These are phyloP conservation scores for Phoenix roebelenii DNA, from an alignment of 176 grass and related monocot genomes.

Conservation along the genomic window DNA sequence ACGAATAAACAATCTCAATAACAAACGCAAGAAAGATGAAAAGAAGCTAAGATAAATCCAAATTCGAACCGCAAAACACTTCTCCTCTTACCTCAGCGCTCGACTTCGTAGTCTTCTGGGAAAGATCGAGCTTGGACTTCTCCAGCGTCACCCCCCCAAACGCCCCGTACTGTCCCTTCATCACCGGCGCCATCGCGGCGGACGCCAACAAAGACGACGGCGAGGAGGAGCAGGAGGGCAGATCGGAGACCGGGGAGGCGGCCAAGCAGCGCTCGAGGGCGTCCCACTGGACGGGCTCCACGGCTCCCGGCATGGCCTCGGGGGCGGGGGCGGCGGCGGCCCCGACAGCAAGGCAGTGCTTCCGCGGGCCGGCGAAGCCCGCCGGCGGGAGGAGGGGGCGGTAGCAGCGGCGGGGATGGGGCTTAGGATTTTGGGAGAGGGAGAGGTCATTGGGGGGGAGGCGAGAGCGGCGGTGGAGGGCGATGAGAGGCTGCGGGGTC, in stretches of 20 bases:
- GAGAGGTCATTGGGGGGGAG: slow-evolving; percentile 22
- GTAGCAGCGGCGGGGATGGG: slow-evolving; percentile 26
- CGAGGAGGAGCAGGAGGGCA: slow-evolving; percentile 12
- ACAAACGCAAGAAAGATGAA: neutral
- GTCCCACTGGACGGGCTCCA: slow-evolving; percentile 16
- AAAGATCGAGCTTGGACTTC: slow-evolving; percentile 64
- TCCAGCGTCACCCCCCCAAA: slow-evolving; percentile 51
- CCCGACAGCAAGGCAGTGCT: slow-evolving; percentile 19
- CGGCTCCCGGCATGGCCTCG: slow-evolving; percentile 25
- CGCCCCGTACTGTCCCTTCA: slow-evolving; percentile 50
- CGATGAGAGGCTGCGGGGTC: slow-evolving; percentile 2
- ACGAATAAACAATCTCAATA: neutral
- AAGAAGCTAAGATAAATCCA: neutral
- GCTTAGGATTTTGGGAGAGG: slow-evolving; percentile 4
- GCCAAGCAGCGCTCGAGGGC: slow-evolving; percentile 29
- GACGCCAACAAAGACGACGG: slow-evolving; percentile 12
- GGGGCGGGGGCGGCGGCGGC: slow-evolving; percentile 25
- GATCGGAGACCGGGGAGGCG: slow-evolving; percentile 31
- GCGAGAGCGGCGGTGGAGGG: slow-evolving; percentile 20
- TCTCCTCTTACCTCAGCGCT: slow-evolving; percentile 46
- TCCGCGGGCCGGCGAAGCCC: neutral
- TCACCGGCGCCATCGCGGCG: slow-evolving; percentile 27
- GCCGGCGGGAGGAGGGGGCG: slow-evolving; percentile 16
- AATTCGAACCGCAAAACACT: neutral
- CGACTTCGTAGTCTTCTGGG: slow-evolving; percentile 39